Base-by-base conservation (phyloP, 1,139 yeast species). In the Nakaseomyces uthaithaninus region DNA sequence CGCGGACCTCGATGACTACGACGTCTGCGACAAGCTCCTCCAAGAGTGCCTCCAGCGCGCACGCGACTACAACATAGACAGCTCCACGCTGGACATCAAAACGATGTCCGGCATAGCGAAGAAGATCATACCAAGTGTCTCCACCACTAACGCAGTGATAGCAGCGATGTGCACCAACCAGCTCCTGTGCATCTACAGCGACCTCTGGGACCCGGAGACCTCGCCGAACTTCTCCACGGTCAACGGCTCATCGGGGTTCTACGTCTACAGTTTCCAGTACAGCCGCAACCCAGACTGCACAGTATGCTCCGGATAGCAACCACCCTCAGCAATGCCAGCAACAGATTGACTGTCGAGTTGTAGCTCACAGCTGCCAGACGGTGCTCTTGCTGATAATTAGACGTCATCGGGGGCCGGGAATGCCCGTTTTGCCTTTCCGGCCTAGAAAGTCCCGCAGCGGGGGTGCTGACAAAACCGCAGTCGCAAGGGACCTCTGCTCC, bases 151-250 rank as follows among this genome's bases (percentile, higher is more conserved):
- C 59, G 95, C 97, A 2, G 73, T 91, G 26, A 76, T 91, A 33
- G 95, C 97, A 2, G 95, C 95, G 0, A 72, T 87, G 11, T 85
- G 95, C 59, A 84, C 94, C 55, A 83, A 82, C 52, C 96, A 89
- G 57, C 87, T 84, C 1, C 75, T 86, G 60, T 89, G 89, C 55
- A 66, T 86, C 19, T 52, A 53, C 37, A 37, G 48, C 33, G 59
- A 57, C 37, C 69, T 83, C 12, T 5, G 14, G 20, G 69, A 71
- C 27, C 64, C 86, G 51, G 75, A 78, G 49, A 36, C 41, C 10
- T 33, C 42, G 20, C 42, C 46, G 12, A 89, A 87, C 60, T 84
- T 84, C 58, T 80, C 86, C 85, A 83, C 82, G 78, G 85, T 85
- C 54, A 74, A 86, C 9, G 95, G 95, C 0, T 79, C 80, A 43